Evolutionary conservation across 176 grass and related monocot species (phyloP).

Genomic region (Rhynchospora tenuis): DNA sequence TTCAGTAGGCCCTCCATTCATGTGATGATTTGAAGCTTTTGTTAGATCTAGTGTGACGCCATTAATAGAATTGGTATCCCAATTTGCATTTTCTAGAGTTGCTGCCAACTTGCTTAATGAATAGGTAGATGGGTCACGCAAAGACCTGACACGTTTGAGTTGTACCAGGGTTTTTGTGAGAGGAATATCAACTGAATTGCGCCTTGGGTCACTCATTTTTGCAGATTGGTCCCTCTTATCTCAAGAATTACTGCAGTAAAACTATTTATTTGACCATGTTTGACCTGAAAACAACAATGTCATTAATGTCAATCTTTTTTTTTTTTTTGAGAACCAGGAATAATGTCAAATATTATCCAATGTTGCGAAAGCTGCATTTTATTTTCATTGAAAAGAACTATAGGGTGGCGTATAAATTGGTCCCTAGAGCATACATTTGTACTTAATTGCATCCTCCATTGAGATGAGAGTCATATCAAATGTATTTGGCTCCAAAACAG

Average conservation of each 20-base stretch:
- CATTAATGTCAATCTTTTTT: not conserved
- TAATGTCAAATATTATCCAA: constrained; percentile 16
- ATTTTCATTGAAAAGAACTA: not conserved
- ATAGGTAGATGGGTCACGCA: constrained; percentile 84
- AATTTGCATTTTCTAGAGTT: constrained; percentile 46
- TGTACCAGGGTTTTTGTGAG: constrained; percentile 91
- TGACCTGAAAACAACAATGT: not conserved
- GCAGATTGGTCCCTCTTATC: not conserved
- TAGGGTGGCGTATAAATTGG: not conserved
- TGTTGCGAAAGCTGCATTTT: not conserved
- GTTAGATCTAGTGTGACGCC: constrained; percentile 36
- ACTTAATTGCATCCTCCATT: not conserved
- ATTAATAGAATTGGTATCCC: constrained; percentile 73
- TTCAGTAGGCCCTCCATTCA: constrained; percentile 54
- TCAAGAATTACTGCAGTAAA: constrained; percentile 13
- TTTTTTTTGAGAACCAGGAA: too few species aligned
- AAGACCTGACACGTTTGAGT: constrained; percentile 79
- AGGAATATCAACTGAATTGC: constrained; percentile 79
- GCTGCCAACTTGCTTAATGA: constrained; percentile 63
- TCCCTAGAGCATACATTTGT: not conserved
- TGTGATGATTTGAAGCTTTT: constrained; percentile 37
- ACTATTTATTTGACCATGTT: constrained; percentile 2
- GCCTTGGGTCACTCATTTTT: constrained; percentile 60
- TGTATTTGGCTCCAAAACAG: not conserved
- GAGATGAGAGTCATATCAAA: not conserved